Conservation (phyloP, 2,329 filamentous ascomycete species). For the Catunica adiposa region DNA sequence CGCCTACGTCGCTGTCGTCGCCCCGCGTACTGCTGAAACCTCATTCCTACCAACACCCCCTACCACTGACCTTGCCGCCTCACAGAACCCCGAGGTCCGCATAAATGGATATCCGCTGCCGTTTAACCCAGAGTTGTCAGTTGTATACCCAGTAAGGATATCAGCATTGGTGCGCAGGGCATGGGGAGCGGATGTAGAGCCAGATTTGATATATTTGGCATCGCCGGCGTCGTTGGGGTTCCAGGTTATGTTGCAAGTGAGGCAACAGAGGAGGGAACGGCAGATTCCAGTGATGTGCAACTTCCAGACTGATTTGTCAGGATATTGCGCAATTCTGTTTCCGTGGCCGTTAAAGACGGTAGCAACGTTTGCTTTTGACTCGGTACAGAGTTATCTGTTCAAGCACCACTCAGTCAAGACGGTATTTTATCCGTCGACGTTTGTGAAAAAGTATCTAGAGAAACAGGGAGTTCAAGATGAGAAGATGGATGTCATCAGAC, state of each 20-base stretch:
- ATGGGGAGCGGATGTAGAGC: conserved; percentile 33
- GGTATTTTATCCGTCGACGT: conserved; percentile 52
- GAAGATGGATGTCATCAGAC: conserved; percentile 44
- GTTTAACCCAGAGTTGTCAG: conserved; percentile 54
- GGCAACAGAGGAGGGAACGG: conserved; percentile 36
- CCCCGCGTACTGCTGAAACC: conserved; percentile 40
- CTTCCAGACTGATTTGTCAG: conserved; percentile 55
- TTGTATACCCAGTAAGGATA: conserved; percentile 52
- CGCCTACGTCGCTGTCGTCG: conserved; percentile 48
- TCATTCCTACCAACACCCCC: conserved; percentile 31
- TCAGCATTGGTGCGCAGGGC: conserved; percentile 43
- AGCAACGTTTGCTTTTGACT: conserved; percentile 44
- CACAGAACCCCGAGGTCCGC: conserved; percentile 32
- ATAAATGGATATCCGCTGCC: conserved; percentile 49
- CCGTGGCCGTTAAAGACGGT: conserved; percentile 42
- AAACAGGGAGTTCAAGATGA: conserved; percentile 35
- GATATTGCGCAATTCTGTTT: conserved; percentile 55
- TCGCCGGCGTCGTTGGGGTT: conserved; percentile 55
- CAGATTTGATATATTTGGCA: conserved; percentile 53
- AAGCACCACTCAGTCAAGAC: conserved; percentile 43
- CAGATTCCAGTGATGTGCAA: conserved; percentile 49
- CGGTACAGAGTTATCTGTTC: conserved; percentile 52
- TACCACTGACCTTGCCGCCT: conserved; percentile 16
- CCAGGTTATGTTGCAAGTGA: conserved; percentile 52
- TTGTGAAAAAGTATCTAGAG: conserved; percentile 44